phyloP scores from a whole-genome alignment of 768 basidiomycete species.

The Trichaptum fuscoviolaceum region DNA sequence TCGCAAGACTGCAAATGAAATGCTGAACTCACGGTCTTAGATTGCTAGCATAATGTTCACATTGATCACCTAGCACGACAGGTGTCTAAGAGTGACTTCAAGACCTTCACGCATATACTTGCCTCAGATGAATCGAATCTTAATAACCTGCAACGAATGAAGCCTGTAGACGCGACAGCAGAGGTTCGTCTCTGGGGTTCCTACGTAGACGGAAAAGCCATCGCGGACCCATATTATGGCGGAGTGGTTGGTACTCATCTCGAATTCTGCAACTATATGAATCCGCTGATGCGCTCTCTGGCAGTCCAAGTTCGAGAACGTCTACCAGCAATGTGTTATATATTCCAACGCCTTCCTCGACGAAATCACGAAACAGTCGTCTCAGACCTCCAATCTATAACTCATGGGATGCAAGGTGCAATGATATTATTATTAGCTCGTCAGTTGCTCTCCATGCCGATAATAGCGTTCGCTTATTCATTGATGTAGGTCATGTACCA shows the following conservation, averaged over 20 bases:
- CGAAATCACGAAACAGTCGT: slow-evolving; percentile 28
- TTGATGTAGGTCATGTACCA: background rate
- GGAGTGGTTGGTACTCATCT: slow-evolving; percentile 40
- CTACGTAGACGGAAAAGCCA: slow-evolving; percentile 62
- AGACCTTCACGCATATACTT: slow-evolving; percentile 74
- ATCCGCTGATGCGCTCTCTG: background rate
- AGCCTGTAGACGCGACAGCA: slow-evolving; percentile 45
- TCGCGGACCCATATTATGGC: slow-evolving; percentile 85
- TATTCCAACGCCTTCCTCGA: slow-evolving; percentile 82
- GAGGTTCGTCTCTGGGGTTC: slow-evolving; percentile 76
- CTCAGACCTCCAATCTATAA: background rate
- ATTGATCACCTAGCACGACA: slow-evolving; percentile 69
- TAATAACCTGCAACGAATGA: slow-evolving; percentile 48
- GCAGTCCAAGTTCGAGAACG: slow-evolving; percentile 67
- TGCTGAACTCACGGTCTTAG: background rate
- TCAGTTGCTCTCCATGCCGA: background rate
- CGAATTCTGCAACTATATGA: slow-evolving; percentile 1
- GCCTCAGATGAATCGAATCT: slow-evolving; percentile 80
- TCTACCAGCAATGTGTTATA: slow-evolving; percentile 70
- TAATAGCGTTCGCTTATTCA: background rate
- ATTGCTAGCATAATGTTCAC: slow-evolving; percentile 58
- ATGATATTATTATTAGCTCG: background rate
- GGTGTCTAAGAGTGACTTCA: slow-evolving; percentile 63
- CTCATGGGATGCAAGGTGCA: too few species aligned
- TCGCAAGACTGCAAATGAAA: slow-evolving; percentile 1